phyloP scores from a whole-genome alignment of 148 eudicot genomes.

The Cornus florida region DNA sequence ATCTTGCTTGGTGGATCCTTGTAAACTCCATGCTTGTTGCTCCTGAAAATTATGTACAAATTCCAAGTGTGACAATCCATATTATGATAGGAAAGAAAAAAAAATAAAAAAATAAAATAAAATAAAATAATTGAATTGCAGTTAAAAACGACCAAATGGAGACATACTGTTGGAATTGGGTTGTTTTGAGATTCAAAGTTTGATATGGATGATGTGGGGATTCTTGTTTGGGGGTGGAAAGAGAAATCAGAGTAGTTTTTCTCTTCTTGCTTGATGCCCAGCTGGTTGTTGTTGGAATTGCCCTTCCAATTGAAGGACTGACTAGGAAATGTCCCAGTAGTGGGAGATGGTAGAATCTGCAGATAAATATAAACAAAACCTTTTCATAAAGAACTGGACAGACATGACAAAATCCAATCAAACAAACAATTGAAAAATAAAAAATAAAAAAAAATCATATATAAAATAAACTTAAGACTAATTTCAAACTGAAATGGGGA shows the following conservation, averaged over 20 bases:
- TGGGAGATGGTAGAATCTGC: constrained; percentile 83
- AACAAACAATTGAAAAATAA: background rate
- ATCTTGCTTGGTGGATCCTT: constrained; percentile 32
- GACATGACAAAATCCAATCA: background rate
- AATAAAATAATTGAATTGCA: background rate
- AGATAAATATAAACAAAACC: background rate
- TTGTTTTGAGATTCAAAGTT: background rate
- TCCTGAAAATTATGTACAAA: constrained; percentile 32
- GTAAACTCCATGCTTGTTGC: constrained; percentile 40
- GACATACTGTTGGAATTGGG: constrained; percentile 27
- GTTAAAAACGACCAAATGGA: background rate
- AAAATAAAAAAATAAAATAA: background rate
- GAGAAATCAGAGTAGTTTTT: constrained; percentile 59
- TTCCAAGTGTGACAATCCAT: background rate
- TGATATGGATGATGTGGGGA: background rate
- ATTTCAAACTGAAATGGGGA: no score
- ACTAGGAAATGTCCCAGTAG: constrained; percentile 62
- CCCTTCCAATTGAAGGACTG: constrained; percentile 59
- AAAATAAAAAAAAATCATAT: no score
- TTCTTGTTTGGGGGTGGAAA: constrained; percentile 45
- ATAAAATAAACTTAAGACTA: no score
- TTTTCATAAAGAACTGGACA: no score
- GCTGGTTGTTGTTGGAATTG: constrained; percentile 12
- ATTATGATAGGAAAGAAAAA: background rate
- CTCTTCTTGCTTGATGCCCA: constrained; percentile 32